Evolutionary conservation across 1,284 basidiomycete species (phyloP), one percentile per base, ranked within the genome.

Genomic region (Porphyrellus sp.): DNA sequence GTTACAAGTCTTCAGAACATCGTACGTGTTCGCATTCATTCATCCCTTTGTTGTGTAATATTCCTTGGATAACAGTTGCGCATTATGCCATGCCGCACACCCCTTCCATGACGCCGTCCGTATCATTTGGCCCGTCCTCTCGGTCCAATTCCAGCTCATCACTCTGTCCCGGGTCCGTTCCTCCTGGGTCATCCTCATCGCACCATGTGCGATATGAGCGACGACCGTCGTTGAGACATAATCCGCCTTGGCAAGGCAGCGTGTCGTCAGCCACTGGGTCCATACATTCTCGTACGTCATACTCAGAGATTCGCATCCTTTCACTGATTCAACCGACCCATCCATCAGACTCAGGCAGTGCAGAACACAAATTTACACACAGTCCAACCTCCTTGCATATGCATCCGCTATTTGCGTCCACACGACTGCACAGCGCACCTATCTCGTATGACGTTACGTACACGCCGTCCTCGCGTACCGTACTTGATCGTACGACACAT

Each of bases 391-490:
- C 67, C 67, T 71, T 82, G 27, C 75, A 81, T 63, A 80, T 85
- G 77, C 82, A 85, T 60, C 81, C 84, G 7, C 67, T 86, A 1
- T 75, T 86, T 46, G 80, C 81, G 6, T 73, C 77, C 55, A 77
- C 75, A 30, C 75, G 75, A 49, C 70, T 77, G 23, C 78, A 78
- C 59, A 77, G 72, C 53, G 77, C 82, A 1, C 81, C 81, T 39
- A 78, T 86, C 53, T 77, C 77, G 30, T 86, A 83, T 68, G 82
- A 87, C 62, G 69, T 83, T 12, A 71, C 71, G 1, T 81, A 74
- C 58, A 74, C 81, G 0, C 85, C 85, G 2, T 81, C 81, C 8
- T 74, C 79, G 15, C 74, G 74, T 39, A 81, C 79, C 16, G 74
- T 86, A 43, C 70, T 84, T 25, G 80, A 85, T 57, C 75, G 76